Evolutionary conservation across 176 grass and related monocot species (phyloP).

Genomic region (Oryza longistaminata): DNA sequence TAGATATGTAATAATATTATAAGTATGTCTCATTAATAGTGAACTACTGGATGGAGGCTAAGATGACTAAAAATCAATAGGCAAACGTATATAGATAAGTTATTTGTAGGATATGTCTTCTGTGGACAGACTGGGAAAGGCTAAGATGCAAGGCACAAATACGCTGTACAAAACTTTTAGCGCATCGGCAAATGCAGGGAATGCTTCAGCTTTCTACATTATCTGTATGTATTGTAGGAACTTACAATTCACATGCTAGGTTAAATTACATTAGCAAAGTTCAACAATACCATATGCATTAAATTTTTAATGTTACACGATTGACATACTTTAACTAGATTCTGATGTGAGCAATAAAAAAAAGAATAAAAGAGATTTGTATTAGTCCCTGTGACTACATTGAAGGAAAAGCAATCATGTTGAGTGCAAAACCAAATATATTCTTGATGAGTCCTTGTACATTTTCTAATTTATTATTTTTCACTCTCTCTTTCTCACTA

Average conservation of each 20-base stretch:
- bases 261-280: neutral
- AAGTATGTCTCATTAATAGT: neutral
- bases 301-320: slow-evolving; percentile 5
- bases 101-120: neutral
- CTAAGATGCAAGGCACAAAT: neutral
- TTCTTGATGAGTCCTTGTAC: neutral
- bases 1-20: neutral
- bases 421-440: neutral
- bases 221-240: neutral
- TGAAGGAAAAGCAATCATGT: neutral
- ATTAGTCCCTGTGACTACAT: neutral
- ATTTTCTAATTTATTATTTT: neutral
- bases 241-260: neutral
- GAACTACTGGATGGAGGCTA: neutral
- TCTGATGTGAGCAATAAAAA: neutral
- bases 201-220: neutral
- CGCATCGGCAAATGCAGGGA: neutral
- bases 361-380: neutral
- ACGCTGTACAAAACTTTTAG: neutral
- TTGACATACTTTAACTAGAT: neutral
- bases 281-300: neutral
- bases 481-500: neutral
- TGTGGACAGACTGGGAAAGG: neutral
- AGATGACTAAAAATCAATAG: neutral
- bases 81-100: neutral